phyloP scores from a whole-genome alignment of 345 rosid species.

The Kernera saxatilis region DNA sequence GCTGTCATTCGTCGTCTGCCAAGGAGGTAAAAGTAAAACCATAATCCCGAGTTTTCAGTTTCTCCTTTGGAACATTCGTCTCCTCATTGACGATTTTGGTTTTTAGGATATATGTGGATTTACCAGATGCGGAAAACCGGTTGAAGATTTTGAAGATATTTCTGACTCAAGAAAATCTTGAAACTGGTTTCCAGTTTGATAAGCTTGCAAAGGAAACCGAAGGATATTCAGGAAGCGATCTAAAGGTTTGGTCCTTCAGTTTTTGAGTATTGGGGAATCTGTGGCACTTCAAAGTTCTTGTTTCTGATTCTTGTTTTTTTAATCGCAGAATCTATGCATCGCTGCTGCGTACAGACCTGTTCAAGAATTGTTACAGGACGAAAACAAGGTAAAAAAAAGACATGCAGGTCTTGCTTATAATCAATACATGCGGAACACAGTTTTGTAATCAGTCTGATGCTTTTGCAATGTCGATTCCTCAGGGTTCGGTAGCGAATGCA shows the following conservation, averaged over 20 bases:
- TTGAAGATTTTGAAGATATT: slow-evolving; percentile 77
- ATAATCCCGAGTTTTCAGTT: neutral
- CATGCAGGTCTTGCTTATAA: neutral
- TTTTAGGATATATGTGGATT: slow-evolving; percentile 82
- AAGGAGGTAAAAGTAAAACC: slow-evolving; percentile 67
- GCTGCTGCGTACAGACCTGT: slow-evolving; percentile 98
- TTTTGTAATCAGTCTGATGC: neutral
- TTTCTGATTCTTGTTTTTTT: neutral
- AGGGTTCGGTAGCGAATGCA: slow-evolving; percentile 41
- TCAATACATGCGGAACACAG: neutral
- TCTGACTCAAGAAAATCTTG: slow-evolving; percentile 66
- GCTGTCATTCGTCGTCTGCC: slow-evolving; percentile 98
- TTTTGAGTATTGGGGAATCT: neutral
- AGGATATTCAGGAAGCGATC: slow-evolving; percentile 98
- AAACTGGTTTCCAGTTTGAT: slow-evolving; percentile 47
- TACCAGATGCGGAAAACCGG: slow-evolving; percentile 90
- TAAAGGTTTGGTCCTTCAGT: slow-evolving; percentile 54
- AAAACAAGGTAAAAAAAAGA: slow-evolving; percentile 49
- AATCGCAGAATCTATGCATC: slow-evolving; percentile 79
- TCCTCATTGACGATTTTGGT: slow-evolving; percentile 1
- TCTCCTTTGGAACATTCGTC: neutral
- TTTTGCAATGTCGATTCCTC: neutral
- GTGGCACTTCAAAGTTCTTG: neutral
- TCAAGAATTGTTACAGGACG: slow-evolving; percentile 85
- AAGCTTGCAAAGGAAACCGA: slow-evolving; percentile 81